Percentiles rank a stretch among this genome's conserved stretches.
These are phyloP conservation scores for Cladophialophora chaetospira DNA, from an alignment of 2,329 filamentous ascomycete species.

Conservation along the genomic window DNA sequence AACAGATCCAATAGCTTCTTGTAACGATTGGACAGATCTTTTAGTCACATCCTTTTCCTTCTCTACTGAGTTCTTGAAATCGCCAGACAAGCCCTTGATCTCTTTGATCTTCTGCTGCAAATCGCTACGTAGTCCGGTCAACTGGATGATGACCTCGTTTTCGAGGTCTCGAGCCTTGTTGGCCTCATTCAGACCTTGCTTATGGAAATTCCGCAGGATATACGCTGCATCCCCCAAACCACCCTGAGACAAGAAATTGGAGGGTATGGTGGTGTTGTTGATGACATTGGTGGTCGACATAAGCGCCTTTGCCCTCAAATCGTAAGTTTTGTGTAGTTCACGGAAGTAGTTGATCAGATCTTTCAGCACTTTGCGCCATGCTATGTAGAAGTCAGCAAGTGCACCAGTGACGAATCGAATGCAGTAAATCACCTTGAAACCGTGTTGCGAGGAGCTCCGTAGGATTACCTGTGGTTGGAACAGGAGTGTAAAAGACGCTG, in stretches of 20 bases:
- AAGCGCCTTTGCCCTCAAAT: conserved; percentile 78
- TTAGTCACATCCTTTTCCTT: conserved; percentile 88
- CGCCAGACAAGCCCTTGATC: conserved; percentile 87
- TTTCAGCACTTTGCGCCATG: conserved; percentile 93
- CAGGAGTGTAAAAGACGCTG: conserved; percentile 85
- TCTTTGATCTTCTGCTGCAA: conserved; percentile 97
- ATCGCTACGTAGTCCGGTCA: conserved; percentile 83
- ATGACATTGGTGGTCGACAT: conserved; percentile 81
- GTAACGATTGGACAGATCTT: conserved; percentile 75
- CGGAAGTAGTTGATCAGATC: conserved; percentile 92
- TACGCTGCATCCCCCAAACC: conserved; percentile 87
- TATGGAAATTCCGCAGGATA: conserved; percentile 80
- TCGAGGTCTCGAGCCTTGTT: conserved; percentile 91
- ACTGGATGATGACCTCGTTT: conserved; percentile 82
- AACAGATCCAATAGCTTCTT: conserved; percentile 76
- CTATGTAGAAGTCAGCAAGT: conserved; percentile 49
- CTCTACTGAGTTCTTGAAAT: conserved; percentile 96
- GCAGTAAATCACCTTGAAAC: conserved; percentile 71
- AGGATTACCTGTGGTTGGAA: conserved; percentile 82
- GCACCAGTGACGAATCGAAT: neutral
- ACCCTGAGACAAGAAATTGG: conserved; percentile 74
- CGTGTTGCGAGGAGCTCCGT: conserved; percentile 84
- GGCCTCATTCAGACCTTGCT: conserved; percentile 73
- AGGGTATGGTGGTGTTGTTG: conserved; percentile 74
- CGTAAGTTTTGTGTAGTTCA: conserved; percentile 87